Conservation (phyloP, 2,329 filamentous ascomycete genomes). For the Dothiorella sarmentorum region DNA sequence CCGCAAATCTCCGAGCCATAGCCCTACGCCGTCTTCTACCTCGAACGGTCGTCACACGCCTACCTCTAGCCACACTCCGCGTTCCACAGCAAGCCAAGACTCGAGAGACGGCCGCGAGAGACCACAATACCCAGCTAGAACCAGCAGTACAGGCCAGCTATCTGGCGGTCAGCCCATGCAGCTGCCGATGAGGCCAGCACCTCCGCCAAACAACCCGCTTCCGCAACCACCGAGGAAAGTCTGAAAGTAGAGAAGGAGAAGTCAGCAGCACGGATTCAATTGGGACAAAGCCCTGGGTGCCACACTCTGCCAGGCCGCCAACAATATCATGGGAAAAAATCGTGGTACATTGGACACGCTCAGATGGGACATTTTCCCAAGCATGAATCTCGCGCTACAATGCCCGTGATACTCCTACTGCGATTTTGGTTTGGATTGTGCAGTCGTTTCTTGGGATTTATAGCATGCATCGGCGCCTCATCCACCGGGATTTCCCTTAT, state of each 20-base stretch:
- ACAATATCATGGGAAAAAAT: neutral
- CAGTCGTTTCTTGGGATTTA: neutral
- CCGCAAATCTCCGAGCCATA: constrained; percentile 27
- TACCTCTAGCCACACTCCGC: constrained; percentile 19
- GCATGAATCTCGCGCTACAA: neutral
- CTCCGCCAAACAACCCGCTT: constrained; percentile 25
- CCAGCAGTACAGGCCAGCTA: constrained; percentile 39
- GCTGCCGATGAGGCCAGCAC: constrained; percentile 46
- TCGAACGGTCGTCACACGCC: constrained; percentile 23
- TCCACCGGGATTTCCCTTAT: constrained; percentile 5
- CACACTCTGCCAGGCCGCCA: neutral
- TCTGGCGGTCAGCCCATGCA: constrained; percentile 36
- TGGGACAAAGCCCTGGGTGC: neutral
- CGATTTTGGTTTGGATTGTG: neutral
- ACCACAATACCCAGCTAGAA: constrained; percentile 42
- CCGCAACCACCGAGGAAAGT: constrained; percentile 16
- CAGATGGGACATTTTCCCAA: neutral
- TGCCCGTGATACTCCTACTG: neutral
- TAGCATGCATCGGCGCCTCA: constrained; percentile 13
- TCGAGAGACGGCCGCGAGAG: constrained; percentile 27
- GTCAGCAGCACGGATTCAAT: neutral
- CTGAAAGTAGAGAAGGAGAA: neutral
- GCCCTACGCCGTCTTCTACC: constrained; percentile 26
- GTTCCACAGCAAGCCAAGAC: constrained; percentile 17
- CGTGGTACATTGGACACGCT: neutral